phyloP scores from a whole-genome alignment of 192 early-diverging fungal genomes.

The Linnemannia elongata region DNA sequence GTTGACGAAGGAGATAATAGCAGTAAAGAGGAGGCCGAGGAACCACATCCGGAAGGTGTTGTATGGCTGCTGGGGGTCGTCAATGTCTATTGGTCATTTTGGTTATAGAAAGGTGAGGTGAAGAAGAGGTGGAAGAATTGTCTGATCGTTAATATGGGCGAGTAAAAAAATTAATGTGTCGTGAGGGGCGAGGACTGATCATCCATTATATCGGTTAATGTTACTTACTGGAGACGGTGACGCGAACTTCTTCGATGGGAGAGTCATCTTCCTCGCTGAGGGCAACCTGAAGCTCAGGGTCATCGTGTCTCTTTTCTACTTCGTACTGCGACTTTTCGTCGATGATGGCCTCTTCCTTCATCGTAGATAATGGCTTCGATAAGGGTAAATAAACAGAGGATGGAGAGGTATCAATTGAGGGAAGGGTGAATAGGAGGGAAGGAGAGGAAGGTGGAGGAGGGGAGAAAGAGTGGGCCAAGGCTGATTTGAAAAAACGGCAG shows the following conservation, averaged over 20 bases:
- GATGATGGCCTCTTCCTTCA: neutral
- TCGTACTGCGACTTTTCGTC: neutral
- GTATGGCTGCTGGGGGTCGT: slow-evolving; percentile 62
- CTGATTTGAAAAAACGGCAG: too few relatives aligned
- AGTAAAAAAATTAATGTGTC: too few relatives aligned
- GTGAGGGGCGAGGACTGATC: too few relatives aligned
- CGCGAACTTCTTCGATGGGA: slow-evolving; percentile 60
- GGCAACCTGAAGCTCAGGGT: slow-evolving; percentile 19
- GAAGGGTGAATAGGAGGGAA: too few relatives aligned
- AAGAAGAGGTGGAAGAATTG: slow-evolving; percentile 54
- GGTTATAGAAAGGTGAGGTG: slow-evolving; percentile 21
- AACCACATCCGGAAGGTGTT: slow-evolving; percentile 67
- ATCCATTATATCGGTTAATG: too few relatives aligned
- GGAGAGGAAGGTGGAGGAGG: too few relatives aligned
- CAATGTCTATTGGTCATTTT: slow-evolving; percentile 55
- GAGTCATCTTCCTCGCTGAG: slow-evolving; percentile 48
- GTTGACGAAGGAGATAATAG: slow-evolving; percentile 60
- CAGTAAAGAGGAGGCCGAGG: slow-evolving; percentile 59
- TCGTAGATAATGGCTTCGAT: neutral
- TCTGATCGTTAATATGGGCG: neutral
- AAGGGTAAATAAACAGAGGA: neutral
- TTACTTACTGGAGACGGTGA: slow-evolving; percentile 54
- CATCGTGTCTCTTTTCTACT: slow-evolving; percentile 12
- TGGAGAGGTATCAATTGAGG: neutral
- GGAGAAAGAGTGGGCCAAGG: too few relatives aligned